phyloP scores from a whole-genome alignment of 1,284 basidiomycete species.

The Uromyces viciae-fabae region DNA sequence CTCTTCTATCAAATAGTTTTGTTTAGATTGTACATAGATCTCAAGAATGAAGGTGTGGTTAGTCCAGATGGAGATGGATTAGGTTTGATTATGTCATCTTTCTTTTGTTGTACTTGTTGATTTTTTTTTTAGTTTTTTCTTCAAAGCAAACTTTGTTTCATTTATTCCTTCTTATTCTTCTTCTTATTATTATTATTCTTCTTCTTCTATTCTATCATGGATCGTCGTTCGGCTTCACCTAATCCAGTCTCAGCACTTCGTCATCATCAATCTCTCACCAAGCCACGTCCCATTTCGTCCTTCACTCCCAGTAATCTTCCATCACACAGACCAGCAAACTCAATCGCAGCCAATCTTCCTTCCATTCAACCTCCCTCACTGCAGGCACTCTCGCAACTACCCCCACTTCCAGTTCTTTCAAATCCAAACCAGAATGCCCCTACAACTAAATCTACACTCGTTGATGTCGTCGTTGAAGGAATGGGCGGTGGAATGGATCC shows the following conservation, averaged over 20 bases:
- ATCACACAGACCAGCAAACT: not conserved
- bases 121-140: too few relatives aligned
- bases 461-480: slow-evolving; percentile 45
- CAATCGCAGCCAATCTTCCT: not conserved
- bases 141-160: too few relatives aligned
- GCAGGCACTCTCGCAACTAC: slow-evolving; percentile 6
- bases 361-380: not conserved
- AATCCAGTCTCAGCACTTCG: not conserved
- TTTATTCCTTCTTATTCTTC: too few relatives aligned
- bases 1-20: too few relatives aligned
- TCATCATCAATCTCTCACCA: not conserved
- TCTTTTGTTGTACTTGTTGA: too few relatives aligned
- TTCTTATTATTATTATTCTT: too few relatives aligned
- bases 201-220: not conserved
- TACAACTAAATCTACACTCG: slow-evolving; percentile 27
- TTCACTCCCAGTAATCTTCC: not conserved
- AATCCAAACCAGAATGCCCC: not conserved
- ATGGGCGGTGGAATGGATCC: slow-evolving; percentile 41
- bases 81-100: too few relatives aligned
- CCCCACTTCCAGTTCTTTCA: not conserved
- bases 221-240: slow-evolving; percentile 8
- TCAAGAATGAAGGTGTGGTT: too few relatives aligned
- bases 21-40: too few relatives aligned
- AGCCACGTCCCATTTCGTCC: slow-evolving; percentile 19
- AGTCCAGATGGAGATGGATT: too few relatives aligned